Conservation (phyloP, 1,284 basidiomycete species). For the Apiotrichum veenhuisii region DNA sequence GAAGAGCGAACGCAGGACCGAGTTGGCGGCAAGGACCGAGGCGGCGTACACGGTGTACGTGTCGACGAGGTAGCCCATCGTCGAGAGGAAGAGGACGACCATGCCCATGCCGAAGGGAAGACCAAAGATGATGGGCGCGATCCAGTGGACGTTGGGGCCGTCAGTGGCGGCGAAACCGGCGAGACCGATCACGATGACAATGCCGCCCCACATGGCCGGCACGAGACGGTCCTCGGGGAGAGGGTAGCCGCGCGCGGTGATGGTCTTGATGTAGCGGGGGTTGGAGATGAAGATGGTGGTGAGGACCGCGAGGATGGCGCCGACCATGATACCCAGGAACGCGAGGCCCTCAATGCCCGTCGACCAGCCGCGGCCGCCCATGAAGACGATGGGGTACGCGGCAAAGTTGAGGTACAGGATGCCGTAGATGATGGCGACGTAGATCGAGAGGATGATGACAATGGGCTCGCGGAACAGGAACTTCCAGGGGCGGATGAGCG, state of each 20-base stretch:
- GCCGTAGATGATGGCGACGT: constrained; percentile 58
- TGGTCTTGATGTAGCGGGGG: constrained; percentile 58
- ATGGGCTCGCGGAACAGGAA: constrained; percentile 53
- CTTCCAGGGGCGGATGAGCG: constrained; percentile 52
- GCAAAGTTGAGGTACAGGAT: constrained; percentile 44
- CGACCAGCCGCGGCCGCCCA: constrained; percentile 59
- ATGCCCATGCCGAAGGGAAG: constrained; percentile 64
- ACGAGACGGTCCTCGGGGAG: constrained; percentile 61
- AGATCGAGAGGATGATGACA: constrained; percentile 52
- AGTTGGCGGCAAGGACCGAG: constrained; percentile 64
- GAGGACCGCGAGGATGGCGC: constrained; percentile 57
- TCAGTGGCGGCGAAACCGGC: constrained; percentile 49
- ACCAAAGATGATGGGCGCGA: constrained; percentile 59
- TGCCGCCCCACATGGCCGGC: constrained; percentile 52
- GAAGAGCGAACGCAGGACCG: constrained; percentile 63
- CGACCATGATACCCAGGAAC: constrained; percentile 65
- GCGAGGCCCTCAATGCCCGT: constrained; percentile 61
- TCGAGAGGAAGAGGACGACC: constrained; percentile 59
- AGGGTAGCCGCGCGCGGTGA: constrained; percentile 53
- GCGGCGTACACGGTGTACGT: constrained; percentile 56
- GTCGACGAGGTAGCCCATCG: constrained; percentile 63
- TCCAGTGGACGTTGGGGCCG: constrained; percentile 48
- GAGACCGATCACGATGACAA: constrained; percentile 45
- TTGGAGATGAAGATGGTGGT: constrained; percentile 56
- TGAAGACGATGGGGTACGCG: constrained; percentile 60